Evolutionary conservation across 805 yeast species (phyloP), one percentile per base, ranked within the genome.

Genomic region (Teunomyces lycoperdinae): DNA sequence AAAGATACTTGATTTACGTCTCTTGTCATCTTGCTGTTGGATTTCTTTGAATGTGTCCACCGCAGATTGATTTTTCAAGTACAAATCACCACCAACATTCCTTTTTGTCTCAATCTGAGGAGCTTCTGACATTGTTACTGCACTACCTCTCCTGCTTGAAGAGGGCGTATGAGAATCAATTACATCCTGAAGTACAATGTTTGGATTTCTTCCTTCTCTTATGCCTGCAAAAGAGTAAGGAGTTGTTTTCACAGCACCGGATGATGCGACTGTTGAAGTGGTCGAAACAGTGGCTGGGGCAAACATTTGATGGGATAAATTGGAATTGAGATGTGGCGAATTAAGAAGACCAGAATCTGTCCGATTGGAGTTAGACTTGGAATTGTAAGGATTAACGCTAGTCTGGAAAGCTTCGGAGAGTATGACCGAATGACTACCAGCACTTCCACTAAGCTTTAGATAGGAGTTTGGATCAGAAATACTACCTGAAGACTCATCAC

Each of bases 91-190:
- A 2, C 69, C 76, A 5, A 73, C 78, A 49, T 73, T 72, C 38
- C 77, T 53, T 51, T 71, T 73, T 2, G 78, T 73, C 53, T 73
- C 78, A 28, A 73, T 63, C 54, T 69, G 74, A 3, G 73, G 72
- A 1, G 77, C 77, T 50, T 70, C 76, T n/a, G 29, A 32, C 9
- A 55, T 53, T 4, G 58, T 55, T 4, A 51, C 27, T 29, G 47
- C 42, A 36, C 64, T 61, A 4, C 60, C 62, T n/a, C 56, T 50
- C 5, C 64, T 48, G n/a, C 53, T 45, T 9, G 50, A 43, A 6
- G 57, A 39, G 5, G 63, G 45, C 29, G 62, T 60, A 20, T 58
- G 61, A 8, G 66, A 52, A 29, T 69, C 74, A 30, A 66, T 57
- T 35, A 69, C 66, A 14, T 71, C 76, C 32, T 63, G 71, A 17